Evolutionary conservation across 1,284 basidiomycete genomes (phyloP), one percentile per base, ranked within the genome.

Genomic region (Uromyces viciae-fabae): DNA sequence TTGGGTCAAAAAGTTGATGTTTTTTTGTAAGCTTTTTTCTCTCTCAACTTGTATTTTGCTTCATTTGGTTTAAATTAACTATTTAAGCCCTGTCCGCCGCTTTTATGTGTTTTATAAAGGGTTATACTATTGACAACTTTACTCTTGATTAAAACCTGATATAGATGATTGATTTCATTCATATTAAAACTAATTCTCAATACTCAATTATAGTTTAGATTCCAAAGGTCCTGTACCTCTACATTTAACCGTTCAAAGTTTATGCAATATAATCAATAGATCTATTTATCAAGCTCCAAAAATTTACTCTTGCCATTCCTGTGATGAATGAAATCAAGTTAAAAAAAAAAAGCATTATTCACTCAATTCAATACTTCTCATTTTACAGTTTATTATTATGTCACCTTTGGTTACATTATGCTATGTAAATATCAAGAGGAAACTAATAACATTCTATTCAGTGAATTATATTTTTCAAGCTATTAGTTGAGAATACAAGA

Each of bases 261-360:
- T 99, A 7, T 98, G 95, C 93, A 96, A 99, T 86, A 98, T 99
- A 87, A 92, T 98, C 85, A 96, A 99, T 88, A 96, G 98, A 86
- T 99, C 98, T 87, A 97, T 98, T 84, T 99, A 98, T 88, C 96
- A 99, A 86, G 22, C 90, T 99, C 33, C 96, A 96, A 56, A 96
- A 99, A 87, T 98, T 95, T 86, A 98, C 89, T 19, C 90, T 98
- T 33, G 96, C 94, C 0, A 89, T 99, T 82, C 96, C 97, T 87
- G 92, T 96, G 81, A 92, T 98, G 90, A 94, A 98, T 86, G 91
- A 93, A 84, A 92, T 97, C 77, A 93, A 97, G 86, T 89, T 98
- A n/a, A 60, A 92, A 91, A 85, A 92, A 93, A 88, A 94, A 92
- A 89, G 91, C 92, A 0, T 91, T 94, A 33, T 92, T 94, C 87